Evolutionary conservation across 1,139 yeast genomes (phyloP).

Genomic region (Blastobotrys apis): DNA sequence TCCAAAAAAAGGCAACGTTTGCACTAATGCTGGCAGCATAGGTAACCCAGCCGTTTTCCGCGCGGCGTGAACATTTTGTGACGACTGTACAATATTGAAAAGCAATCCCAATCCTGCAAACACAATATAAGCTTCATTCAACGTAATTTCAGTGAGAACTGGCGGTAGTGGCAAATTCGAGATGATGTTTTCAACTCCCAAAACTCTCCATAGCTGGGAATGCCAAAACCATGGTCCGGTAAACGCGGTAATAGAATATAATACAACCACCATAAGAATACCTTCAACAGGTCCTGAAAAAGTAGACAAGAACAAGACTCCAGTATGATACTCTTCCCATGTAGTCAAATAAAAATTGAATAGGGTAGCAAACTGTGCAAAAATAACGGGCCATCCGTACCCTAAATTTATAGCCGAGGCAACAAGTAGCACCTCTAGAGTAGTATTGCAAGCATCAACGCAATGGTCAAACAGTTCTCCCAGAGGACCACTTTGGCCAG

Average conservation of each 20-base stretch:
- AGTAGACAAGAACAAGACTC: conserved; percentile 68
- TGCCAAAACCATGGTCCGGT: conserved; percentile 65
- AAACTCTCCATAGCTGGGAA: conserved; percentile 26
- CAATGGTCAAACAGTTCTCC: conserved; percentile 96
- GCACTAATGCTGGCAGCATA: conserved; percentile 48
- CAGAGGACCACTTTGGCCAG: conserved; percentile 91
- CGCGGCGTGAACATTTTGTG: conserved; percentile 59
- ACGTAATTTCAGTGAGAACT: conserved; percentile 17
- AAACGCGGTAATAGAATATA: conserved; percentile 60
- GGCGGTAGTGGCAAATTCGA: neutral
- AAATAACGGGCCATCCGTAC: conserved; percentile 55
- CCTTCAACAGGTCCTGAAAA: conserved; percentile 97
- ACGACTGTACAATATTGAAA: conserved; percentile 70
- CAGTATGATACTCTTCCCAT: conserved; percentile 96
- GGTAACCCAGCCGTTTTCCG: conserved; percentile 39
- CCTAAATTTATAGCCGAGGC: conserved; percentile 73
- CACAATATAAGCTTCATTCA: conserved; percentile 44
- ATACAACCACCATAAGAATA: conserved; percentile 56
- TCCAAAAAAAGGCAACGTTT: conserved; percentile 64
- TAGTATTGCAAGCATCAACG: conserved; percentile 83
- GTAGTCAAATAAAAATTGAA: conserved; percentile 82
- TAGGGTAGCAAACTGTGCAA: conserved; percentile 71
- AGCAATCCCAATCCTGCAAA: conserved; percentile 55
- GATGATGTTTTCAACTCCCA: conserved; percentile 6
- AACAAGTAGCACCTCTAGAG: conserved; percentile 69